Base-by-base conservation (phyloP, 2,329 filamentous ascomycete species). In the Claviceps monticola region DNA sequence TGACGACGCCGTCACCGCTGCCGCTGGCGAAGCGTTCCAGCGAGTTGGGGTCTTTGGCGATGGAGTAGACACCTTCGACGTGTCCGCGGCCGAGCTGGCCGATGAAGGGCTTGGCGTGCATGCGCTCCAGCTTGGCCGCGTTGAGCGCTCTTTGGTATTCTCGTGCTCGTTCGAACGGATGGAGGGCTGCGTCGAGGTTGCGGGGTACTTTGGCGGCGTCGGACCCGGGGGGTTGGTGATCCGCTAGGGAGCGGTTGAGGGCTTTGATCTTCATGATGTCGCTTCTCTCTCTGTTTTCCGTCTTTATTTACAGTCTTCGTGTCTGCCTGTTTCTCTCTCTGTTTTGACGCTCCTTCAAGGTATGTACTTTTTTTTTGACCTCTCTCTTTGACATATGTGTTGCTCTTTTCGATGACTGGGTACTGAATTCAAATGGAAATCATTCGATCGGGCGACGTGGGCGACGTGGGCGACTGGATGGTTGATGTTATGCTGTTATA, bases 71-170 rank as follows among this genome's bases (percentile, higher is more conserved):
- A 56, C 93, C 93, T 62, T 98, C 93, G 52, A 96, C 87, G 69
- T 98, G 93, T 19, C 93, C 91, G 36, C 80, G 77, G 51, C 91
- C 91, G 23, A 98, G 80, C 66, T 96, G 88, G 1, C 79, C 86
- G 45, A 98, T 71, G 63, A 95, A 95, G 3, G 74, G 73, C 54
- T 72, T 70, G 7, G 74, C 78, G 67, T 95, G 95, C 85, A 96
- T 91, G 60, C 90, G 85, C 70, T 95, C 88, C 55, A 96, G 72
- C 68, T 96, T 96, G 53, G 89, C 88, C 26, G 90, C 90, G 79
- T 88, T 78, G 57, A 79, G 67, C 7, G 75, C 75, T 51, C 75
- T 66, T 50, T 72, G 66, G 59, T 75, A 75, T 71, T 95, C 90
- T 67, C 89, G 76, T 46, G 90, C 90, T 62, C 88, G 78, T 69